phyloP scores from a whole-genome alignment of 768 basidiomycete species.

The Naganishia randhawae region DNA sequence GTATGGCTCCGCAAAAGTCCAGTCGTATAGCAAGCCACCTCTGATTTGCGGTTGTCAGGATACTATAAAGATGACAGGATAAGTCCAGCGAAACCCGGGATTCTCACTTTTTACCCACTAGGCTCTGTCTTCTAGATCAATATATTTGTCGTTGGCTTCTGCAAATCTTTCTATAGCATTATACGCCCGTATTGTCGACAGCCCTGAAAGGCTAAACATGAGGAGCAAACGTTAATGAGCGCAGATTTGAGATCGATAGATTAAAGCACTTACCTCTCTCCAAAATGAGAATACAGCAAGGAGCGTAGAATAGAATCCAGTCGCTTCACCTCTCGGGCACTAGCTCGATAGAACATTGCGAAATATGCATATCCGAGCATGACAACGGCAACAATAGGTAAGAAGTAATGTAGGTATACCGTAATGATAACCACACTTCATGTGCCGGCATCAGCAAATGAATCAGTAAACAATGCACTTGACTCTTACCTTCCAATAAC shows the following conservation, averaged over 20 bases:
- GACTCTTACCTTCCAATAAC: constrained; percentile 17
- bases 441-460: background rate
- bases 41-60: constrained; percentile 74
- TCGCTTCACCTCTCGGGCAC: constrained; percentile 75
- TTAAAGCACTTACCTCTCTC: constrained; percentile 73
- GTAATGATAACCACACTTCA: constrained; percentile 40
- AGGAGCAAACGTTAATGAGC: background rate
- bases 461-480: background rate
- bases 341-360: constrained; percentile 75
- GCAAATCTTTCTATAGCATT: constrained; percentile 71
- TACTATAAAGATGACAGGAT: constrained; percentile 1
- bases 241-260: background rate
- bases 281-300: constrained; percentile 82
- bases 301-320: constrained; percentile 73
- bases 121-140: constrained; percentile 87
- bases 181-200: constrained; percentile 75
- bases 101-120: constrained; percentile 55
- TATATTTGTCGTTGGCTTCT: constrained; percentile 65
- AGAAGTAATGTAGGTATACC: constrained; percentile 44
- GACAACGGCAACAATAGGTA: constrained; percentile 40
- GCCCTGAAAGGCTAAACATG: constrained; percentile 37
- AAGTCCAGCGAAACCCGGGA: too few species aligned
- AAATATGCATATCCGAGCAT: constrained; percentile 38
- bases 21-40: constrained; percentile 73
- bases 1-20: constrained; percentile 73